Evolutionary conservation across 768 basidiomycete species (phyloP).

Genomic region (Naganishia randhawae): DNA sequence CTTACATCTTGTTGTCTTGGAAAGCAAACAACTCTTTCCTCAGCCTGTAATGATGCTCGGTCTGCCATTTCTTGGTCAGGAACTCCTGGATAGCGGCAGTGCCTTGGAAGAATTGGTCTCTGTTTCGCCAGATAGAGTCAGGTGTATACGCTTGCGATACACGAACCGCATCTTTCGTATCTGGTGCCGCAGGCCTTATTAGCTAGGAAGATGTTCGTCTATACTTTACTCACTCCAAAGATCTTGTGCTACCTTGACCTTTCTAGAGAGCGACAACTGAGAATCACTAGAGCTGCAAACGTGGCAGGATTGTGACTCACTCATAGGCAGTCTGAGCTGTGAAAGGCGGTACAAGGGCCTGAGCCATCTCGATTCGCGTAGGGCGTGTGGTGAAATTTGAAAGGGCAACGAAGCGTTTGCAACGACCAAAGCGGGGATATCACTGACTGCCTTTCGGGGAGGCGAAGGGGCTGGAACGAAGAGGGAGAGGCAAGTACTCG

Average conservation of each 20-base stretch:
- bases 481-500: too few relatives aligned
- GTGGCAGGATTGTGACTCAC: conserved; percentile 25
- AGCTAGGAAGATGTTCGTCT: conserved; percentile 18
- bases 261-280: conserved; percentile 34
- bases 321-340: conserved; percentile 38
- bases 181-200: conserved; percentile 32
- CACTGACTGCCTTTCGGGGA: too few relatives aligned
- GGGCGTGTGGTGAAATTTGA: too few relatives aligned
- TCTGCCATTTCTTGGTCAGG: conserved; percentile 58
- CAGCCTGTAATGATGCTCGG: conserved; percentile 56
- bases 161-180: conserved; percentile 36
- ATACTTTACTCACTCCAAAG: conserved; percentile 53
- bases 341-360: conserved; percentile 35
- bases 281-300: background rate
- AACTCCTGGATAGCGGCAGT: conserved; percentile 55
- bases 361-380: background rate
- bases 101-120: conserved; percentile 57
- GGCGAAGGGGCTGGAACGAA: too few relatives aligned
- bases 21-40: conserved; percentile 61
- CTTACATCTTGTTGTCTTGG: conserved; percentile 56
- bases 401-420: too few relatives aligned
- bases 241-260: conserved; percentile 58
- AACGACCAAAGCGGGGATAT: background rate
- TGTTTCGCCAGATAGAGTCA: conserved; percentile 60
- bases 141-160: conserved; percentile 58